These are phyloP conservation scores for Daldinia decipiens DNA, from an alignment of 495 filamentous ascomycete genomes.

Conservation along the genomic window DNA sequence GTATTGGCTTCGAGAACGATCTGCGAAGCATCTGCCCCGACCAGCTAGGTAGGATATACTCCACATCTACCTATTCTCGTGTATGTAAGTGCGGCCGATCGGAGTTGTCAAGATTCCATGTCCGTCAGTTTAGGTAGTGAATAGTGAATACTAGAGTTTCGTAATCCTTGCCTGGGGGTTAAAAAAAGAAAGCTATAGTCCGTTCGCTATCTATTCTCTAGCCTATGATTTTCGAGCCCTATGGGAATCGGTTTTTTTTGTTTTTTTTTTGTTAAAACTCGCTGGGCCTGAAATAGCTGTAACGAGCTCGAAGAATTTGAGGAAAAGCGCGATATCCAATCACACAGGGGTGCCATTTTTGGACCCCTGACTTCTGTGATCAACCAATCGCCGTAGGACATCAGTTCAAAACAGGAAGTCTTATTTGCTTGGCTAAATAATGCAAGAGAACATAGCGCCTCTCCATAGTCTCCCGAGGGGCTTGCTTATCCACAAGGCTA, in stretches of 20 bases:
- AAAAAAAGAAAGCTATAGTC: constrained; percentile 42
- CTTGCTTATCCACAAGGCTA: constrained; percentile 37
- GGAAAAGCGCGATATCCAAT: constrained; percentile 28
- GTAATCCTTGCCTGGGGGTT: constrained; percentile 43
- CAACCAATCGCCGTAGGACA: constrained; percentile 29
- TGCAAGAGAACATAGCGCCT: constrained; percentile 24
- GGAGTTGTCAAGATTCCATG: constrained; percentile 33
- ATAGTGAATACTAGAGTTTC: constrained; percentile 43
- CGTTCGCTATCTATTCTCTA: constrained; percentile 32
- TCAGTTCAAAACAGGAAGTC: constrained; percentile 38
- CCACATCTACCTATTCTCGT: constrained; percentile 33
- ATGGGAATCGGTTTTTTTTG: constrained; percentile 8
- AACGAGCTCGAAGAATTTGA: constrained; percentile 28
- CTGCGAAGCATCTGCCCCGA: constrained; percentile 31
- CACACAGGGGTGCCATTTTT: constrained; percentile 26
- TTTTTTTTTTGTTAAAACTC: constrained; percentile 34
- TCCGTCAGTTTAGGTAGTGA: constrained; percentile 33
- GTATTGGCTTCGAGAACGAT: constrained; percentile 38
- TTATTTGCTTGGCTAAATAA: constrained; percentile 28
- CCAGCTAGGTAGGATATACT: constrained; percentile 29
- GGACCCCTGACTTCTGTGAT: constrained; percentile 35
- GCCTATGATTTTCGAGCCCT: constrained; percentile 22
- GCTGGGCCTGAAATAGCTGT: constrained; percentile 36
- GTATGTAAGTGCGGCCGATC: constrained; percentile 28
- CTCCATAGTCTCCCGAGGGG: constrained; percentile 27